Evolutionary conservation across 805 yeast species (phyloP), one percentile per base, ranked within the genome.

Genomic region (Nakazawaea anatomiae): DNA sequence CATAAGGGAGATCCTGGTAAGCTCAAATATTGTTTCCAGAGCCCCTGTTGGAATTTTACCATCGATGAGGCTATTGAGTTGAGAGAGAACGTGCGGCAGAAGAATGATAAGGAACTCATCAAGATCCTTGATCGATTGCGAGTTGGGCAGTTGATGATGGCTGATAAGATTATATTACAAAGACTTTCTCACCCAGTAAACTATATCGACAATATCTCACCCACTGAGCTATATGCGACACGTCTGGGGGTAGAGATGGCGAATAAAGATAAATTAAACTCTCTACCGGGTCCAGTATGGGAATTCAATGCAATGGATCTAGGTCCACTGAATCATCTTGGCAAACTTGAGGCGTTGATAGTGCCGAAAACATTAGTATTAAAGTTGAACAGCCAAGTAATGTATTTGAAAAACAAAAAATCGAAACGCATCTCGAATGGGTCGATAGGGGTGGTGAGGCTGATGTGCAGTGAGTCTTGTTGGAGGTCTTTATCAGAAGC

Each of bases 371-470:
- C 57, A 5, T 60, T 94, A 12, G 73, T 70, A 1, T 68, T 94
- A 55, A 92, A 90, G 63, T 82, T 79, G 49, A 89, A 87, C 34
- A 94, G 96, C 0, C 99, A 94, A 66, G 97, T 94, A 1, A 91
- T 94, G 97, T 82, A 89, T 75, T 68, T 94, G 55, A 89, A 87
- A 59, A 94, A 94, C 63, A 74, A 78, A 31, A 91, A 87, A 55
- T 84, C 80, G 8, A 67, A 73, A 2, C 70, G 44, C 6, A 12
- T 94, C 38, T 97, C 91, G 39, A 94, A 94, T 67, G 99, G 99
- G 2, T 80, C 97, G 0, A 71, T 91, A 40, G 99, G 99, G 0
- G 80, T 74, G 32, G 85, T 94, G 1, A 57, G 79, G 6, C 82
- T 76, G 12, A 83, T 86, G 55, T 64, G 75, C 43, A 47, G 53